Evolutionary conservation across 768 basidiomycete genomes (phyloP).

Genomic region (Lentinus tigrinus): DNA sequence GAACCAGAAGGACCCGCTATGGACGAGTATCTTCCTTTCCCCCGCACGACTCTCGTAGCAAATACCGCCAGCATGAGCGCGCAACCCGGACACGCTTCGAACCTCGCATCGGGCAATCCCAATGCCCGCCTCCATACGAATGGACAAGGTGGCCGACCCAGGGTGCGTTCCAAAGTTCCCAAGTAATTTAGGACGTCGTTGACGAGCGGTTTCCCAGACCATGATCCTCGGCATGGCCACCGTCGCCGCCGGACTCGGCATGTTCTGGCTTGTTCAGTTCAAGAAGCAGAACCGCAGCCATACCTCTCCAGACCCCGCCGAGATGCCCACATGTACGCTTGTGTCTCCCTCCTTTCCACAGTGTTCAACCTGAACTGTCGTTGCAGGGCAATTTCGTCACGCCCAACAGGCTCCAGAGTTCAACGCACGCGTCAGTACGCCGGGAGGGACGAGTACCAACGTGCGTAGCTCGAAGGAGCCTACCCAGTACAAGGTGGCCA

Average conservation of each 20-base stretch:
- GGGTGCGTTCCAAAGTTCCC: background rate
- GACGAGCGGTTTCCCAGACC: background rate
- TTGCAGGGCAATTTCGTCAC: slow-evolving; percentile 16
- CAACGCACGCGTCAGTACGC: slow-evolving; percentile 11
- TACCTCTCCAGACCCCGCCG: background rate
- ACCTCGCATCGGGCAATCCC: slow-evolving; percentile 5
- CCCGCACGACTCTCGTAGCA: background rate
- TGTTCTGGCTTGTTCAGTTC: slow-evolving; percentile 13
- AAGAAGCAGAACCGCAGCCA: slow-evolving; percentile 8
- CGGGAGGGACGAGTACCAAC: background rate
- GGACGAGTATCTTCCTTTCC: background rate
- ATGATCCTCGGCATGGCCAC: slow-evolving; percentile 12
- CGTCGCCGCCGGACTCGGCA: slow-evolving; percentile 6
- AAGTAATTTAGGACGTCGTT: background rate
- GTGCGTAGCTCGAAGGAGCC: slow-evolving; percentile 2
- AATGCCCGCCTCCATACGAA: background rate
- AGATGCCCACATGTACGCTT: slow-evolving; percentile 15
- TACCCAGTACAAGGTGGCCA: background rate
- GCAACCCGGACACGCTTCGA: background rate
- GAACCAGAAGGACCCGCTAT: background rate
- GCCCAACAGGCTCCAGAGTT: slow-evolving; percentile 11
- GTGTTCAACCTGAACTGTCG: background rate
- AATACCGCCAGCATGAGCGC: background rate
- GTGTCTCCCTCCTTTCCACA: too few relatives aligned
- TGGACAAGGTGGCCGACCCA: background rate